Evolutionary conservation across 148 eudicot species (phyloP), one percentile per base, ranked within the genome.

Genomic region (Silene latifolia): DNA sequence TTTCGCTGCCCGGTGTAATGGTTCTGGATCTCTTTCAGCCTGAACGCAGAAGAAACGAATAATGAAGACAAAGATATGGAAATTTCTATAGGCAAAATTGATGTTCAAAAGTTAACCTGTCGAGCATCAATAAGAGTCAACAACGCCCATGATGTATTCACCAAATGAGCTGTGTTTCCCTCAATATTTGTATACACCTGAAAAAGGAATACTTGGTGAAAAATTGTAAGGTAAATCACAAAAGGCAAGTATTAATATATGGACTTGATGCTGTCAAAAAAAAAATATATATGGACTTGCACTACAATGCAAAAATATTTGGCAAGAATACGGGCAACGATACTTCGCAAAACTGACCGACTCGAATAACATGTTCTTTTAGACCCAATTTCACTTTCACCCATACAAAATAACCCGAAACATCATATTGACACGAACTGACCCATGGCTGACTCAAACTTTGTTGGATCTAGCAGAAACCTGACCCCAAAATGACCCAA

Each of bases 1-100:
- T 81, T 79, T 91, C 21, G 97, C 97, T 69, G 97, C 98, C 59
- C 83, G 87, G 70, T 91, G 97, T 78, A 93, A 80, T 68, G 97
- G 93, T 25, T 51, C 63, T 57, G 93, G 90, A 77, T 91, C 90
- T 83, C 95, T 86, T 60, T 87, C 87, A 39, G 83, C 90, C 97
- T 91, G 84, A 73, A 73, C 2, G 63, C 66, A 58, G 67, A 61
- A 42, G n/a, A 15, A 63, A 44, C 20, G 47, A 46, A 54, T 4
- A 57, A 15, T 71, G n/a, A 59, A 8, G 25, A 27, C 44, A 21
- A n/a, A 25, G 0, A 53, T 29, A 18, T 56, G 12, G 4, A 32
- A 20, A 20, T 11, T 19, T 47, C 7, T 29, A 51, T 17, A 53
- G 13, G 2, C 10, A 44, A 25, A 63, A 29, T 48, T 24, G 14